Base-by-base conservation (phyloP, 2,329 filamentous ascomycete species). In the Xylariales sp. region DNA sequence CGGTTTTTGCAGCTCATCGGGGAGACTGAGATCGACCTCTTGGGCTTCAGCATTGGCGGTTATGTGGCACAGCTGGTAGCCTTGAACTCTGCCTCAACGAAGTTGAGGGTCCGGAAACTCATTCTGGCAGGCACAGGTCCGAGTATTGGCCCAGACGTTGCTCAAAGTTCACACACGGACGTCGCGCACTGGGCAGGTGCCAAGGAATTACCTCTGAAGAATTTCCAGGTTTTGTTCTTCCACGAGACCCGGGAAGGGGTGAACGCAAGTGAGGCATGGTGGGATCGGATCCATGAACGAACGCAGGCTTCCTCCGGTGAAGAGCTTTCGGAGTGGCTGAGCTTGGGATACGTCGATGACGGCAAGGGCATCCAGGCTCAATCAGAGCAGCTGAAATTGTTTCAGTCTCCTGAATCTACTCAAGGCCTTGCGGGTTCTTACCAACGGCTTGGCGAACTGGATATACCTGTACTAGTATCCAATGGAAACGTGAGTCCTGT, bases 31-130 rank as follows among this genome's bases (percentile, higher is more conserved):
- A 19, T 33, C 31, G 31, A 33, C 15, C 18, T 33, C 8, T 4
- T 33, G 16, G 31, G 31, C 31, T 20, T 33, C 31, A 33, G 31
- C 31, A 33, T 33, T 15, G 31, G 31, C 31, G 31, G 31, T 11
- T 33, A 18, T 8, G 15, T 33, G 4, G 16, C 31, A 10, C 31
- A 15, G 31, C 31, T 33, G 6, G 31, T 33, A 4, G 4, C 12
- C n/a, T 19, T 33, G 14, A 33, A 33, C 31, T 10, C 9, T 18
- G 2, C 31, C 6, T n/a, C n/a, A n/a, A n/a, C n/a, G n/a, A 9
- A 5, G 16, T 15, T 15, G 2, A 8, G 18, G 16, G 31, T 33
- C 10, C n/a, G 31, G 12, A 33, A 12, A 19, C 9, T 33, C n/a
- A 11, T 33, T 19, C 18, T 33, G 18, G 31, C 31, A 4, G 31